These are phyloP conservation scores for Amaranthus cruentus DNA, from an alignment of 148 eudicot genomes.

Conservation along the genomic window DNA sequence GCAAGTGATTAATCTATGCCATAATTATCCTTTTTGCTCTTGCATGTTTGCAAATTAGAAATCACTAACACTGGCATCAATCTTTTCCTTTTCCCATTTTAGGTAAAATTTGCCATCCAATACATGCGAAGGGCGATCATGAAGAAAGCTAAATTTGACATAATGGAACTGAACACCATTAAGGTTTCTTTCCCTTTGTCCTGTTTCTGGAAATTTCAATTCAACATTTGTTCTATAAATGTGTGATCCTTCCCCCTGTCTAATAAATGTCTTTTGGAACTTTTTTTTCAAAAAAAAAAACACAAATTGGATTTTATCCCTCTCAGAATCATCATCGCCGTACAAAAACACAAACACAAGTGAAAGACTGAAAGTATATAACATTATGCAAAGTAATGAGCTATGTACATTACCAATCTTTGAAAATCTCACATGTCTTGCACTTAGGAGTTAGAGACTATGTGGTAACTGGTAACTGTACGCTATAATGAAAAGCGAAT, in stretches of 20 bases:
- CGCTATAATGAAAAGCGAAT: neutral
- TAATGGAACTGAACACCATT: slow-evolving; percentile 72
- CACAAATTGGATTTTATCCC: neutral
- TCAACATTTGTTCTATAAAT: neutral
- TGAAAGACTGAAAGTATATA: neutral
- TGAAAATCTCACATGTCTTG: neutral
- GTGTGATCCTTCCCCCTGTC: neutral
- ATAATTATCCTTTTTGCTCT: neutral
- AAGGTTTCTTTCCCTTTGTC: slow-evolving; percentile 48
- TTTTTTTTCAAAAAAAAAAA: neutral
- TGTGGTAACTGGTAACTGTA: neutral
- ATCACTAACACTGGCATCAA: neutral
- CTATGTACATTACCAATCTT: neutral
- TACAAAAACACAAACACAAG: neutral
- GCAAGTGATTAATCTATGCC: neutral
- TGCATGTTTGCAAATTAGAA: neutral
- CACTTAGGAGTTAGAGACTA: neutral
- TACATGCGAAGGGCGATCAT: slow-evolving; percentile 89
- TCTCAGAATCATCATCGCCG: neutral
- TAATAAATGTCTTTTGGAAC: neutral
- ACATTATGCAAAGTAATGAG: neutral
- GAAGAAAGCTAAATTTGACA: slow-evolving; percentile 96
- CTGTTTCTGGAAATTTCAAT: neutral
- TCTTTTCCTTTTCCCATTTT: neutral
- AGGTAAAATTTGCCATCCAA: slow-evolving; percentile 98